Base-by-base conservation (phyloP, 108 stramenopile genomes). In the Nitzschia sp. region DNA sequence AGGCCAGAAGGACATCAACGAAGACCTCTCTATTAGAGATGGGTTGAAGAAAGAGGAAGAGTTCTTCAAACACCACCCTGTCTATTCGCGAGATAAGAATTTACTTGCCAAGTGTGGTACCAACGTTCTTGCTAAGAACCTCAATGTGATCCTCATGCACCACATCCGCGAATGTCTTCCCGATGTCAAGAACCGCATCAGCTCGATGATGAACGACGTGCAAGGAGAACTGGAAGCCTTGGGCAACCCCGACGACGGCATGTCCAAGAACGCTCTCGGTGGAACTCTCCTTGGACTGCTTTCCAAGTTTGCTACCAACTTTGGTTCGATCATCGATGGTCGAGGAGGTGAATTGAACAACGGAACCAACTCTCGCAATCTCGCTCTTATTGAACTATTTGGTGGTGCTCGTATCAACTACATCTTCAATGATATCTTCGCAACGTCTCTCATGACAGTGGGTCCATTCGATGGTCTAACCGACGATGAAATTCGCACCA, bases 121-220 rank as follows among this genome's bases (percentile, higher is more conserved):
- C 1, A 53, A 59, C 32, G 85, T 80, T 54, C 71, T 97, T 22
- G 85, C 96, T 38, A 78, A 91, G 65, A 78, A 65, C 50, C 84
- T 97, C 48, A 98, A 98, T 73, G 74, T 73, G 31, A 97, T 99
- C 31, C 78, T 99, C 48, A 97, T 99, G 84, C 93, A 94, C 63
- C 97, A 98, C 73, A 98, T 99, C 74, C 90, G 97, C 5, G 97
- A 97, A 46, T 93, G 92, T 70, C 75, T 99, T 53, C 98, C 98
- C 0, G 97, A 98, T 55, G 76, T 99, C 63, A 99, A 98, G 80
- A 85, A 78, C 36, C 74, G 96, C 21, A 96, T 98, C 66, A 67
- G 82, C 9, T 69, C 71, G 53, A 94, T 95, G 93, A 86, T 96
- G 81, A 66, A 63, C n/a, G 94, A 95, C 60, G 93, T 98, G 6